These are phyloP conservation scores for Singerocomus inundabilis DNA, from an alignment of 1,284 basidiomycete genomes.

Conservation along the genomic window DNA sequence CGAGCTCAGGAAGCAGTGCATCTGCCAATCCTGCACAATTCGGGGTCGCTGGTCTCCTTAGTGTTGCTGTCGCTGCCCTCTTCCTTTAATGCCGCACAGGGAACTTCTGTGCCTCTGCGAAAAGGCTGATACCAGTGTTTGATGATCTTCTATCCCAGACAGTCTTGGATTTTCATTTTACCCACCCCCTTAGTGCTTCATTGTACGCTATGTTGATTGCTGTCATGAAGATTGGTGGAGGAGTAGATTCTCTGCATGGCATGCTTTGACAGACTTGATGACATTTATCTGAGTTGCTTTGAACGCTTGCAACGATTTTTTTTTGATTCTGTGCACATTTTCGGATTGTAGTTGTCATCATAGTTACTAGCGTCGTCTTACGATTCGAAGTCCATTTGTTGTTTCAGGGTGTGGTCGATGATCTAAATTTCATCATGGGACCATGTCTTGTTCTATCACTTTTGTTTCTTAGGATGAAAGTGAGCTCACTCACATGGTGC, in stretches of 20 bases:
- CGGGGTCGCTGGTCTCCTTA: constrained; percentile 45
- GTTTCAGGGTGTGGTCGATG: too few species aligned
- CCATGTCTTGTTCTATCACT: too few species aligned
- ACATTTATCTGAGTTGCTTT: constrained; percentile 4
- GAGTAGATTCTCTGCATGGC: constrained; percentile 1
- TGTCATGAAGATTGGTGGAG: constrained; percentile 1
- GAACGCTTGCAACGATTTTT: constrained; percentile 4
- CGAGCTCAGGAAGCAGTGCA: constrained; percentile 26
- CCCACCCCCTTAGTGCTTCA: constrained; percentile 10
- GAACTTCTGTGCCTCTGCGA: not conserved
- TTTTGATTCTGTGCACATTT: constrained; percentile 3
- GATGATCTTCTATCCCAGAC: constrained; percentile 16
- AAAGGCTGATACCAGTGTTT: constrained; percentile 22
- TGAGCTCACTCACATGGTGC: too few species aligned
- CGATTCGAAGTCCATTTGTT: constrained; percentile 10
- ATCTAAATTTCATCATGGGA: too few species aligned
- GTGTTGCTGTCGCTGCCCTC: constrained; percentile 48
- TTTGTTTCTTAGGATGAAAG: too few species aligned
- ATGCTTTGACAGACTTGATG: not conserved
- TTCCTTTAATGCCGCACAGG: constrained; percentile 23
- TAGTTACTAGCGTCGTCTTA: constrained; percentile 14
- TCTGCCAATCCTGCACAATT: constrained; percentile 35
- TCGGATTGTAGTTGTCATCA: constrained; percentile 17
- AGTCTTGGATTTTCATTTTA: constrained; percentile 10
- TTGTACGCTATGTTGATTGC: constrained; percentile 16